Evolutionary conservation across 495 filamentous ascomycete species (phyloP).

Genomic region (Melanomma pulvis-pyrius): DNA sequence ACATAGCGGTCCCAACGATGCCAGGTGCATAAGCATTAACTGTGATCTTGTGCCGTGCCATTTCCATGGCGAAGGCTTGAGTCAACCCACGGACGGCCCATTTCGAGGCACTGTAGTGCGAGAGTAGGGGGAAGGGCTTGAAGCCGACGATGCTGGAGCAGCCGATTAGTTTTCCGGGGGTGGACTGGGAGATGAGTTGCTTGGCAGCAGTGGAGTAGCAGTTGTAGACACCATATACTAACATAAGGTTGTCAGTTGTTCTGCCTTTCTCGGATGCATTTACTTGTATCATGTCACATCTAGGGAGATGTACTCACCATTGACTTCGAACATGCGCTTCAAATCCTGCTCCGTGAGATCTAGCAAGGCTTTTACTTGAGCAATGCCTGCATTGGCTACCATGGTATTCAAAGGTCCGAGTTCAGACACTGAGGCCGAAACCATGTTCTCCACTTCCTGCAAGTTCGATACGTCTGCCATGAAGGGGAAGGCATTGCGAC

Average conservation of each 20-base stretch:
- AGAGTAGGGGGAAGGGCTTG: constrained; percentile 55
- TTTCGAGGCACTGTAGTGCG: constrained; percentile 62
- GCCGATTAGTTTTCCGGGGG: constrained; percentile 57
- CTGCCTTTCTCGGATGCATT: too few species aligned
- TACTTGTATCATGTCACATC: background rate
- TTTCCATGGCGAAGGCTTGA: constrained; percentile 61
- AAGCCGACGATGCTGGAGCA: constrained; percentile 56
- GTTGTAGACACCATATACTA: constrained; percentile 58
- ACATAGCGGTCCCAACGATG: constrained; percentile 64
- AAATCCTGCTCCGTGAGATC: constrained; percentile 57
- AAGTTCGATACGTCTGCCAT: constrained; percentile 60
- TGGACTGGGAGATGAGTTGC: constrained; percentile 57
- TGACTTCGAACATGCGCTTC: constrained; percentile 55
- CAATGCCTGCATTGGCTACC: constrained; percentile 65
- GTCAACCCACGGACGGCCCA: constrained; percentile 63
- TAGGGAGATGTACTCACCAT: constrained; percentile 38
- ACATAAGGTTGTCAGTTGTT: background rate
- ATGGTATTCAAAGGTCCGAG: constrained; percentile 62
- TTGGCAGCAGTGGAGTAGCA: constrained; percentile 58
- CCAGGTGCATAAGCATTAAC: constrained; percentile 66
- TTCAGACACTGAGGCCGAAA: constrained; percentile 49
- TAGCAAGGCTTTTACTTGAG: constrained; percentile 55
- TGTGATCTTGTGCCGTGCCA: constrained; percentile 60
- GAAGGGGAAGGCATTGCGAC: constrained; percentile 49
- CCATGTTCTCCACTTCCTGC: constrained; percentile 53